Conservation (phyloP, 2,329 filamentous ascomycete genomes). For the Colletotrichum shisoi region DNA sequence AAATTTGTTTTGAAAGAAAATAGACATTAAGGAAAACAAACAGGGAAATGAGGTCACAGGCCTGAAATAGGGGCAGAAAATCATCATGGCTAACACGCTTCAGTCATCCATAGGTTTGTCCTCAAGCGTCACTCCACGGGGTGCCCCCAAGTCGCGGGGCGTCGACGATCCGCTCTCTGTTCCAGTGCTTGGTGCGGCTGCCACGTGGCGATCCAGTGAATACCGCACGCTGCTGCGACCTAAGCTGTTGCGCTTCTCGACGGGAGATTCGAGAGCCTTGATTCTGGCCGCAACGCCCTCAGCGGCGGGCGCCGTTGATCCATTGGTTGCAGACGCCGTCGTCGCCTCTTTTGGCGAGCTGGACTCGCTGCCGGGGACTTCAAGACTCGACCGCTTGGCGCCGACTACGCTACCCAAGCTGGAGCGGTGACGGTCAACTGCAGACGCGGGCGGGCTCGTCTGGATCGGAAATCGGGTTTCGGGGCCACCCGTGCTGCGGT, state of each 20-base stretch:
- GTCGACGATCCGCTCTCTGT: conserved; percentile 41
- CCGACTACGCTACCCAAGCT: conserved; percentile 60
- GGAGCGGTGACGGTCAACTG: conserved; percentile 59
- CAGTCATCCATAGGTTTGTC: conserved; percentile 63
- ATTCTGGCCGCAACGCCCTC: conserved; percentile 36
- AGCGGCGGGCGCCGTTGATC: conserved; percentile 44
- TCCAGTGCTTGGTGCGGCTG: conserved; percentile 47
- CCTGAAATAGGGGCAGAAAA: conserved; percentile 7
- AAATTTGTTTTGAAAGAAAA: conserved; percentile 22
- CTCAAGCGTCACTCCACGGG: conserved; percentile 60
- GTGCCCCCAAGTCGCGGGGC: conserved; percentile 40
- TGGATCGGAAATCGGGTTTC: conserved; percentile 87
- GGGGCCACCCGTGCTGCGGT: conserved; percentile 76
- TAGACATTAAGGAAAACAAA: conserved; percentile 38
- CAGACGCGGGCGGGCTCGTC: conserved; percentile 65
- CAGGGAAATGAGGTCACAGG: not conserved
- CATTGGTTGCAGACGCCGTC: conserved; percentile 50
- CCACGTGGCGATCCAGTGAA: conserved; percentile 62
- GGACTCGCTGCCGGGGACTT: conserved; percentile 73
- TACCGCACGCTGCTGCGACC: conserved; percentile 59
- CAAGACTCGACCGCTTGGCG: conserved; percentile 73
- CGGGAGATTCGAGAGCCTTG: conserved; percentile 42
- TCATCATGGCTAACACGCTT: conserved; percentile 25
- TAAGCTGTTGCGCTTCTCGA: conserved; percentile 72
- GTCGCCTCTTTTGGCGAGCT: conserved; percentile 51